Evolutionary conservation across 1,284 basidiomycete species (phyloP), one percentile per base, ranked within the genome.

Genomic region (Leccinum griseonigrum): DNA sequence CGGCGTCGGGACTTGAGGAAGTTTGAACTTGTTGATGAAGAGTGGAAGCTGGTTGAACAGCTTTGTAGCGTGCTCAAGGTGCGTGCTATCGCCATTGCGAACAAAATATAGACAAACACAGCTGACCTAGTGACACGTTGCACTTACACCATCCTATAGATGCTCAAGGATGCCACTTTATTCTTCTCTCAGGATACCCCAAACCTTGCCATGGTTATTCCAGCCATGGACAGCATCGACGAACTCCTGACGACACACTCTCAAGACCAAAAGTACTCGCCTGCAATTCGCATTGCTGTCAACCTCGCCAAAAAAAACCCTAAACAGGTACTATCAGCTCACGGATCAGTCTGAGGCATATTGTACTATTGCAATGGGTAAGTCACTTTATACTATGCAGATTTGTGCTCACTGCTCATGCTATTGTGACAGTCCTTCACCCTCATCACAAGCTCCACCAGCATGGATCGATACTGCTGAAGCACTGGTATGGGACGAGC

Each of bases 321-420:
- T 77, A 2, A 70, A 75, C 60, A 53, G 63, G 28, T 74, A 76
- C 56, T 75, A 76, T 55, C 32, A 54, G 3, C 52, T 66, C 2
- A 76, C 68, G 0, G 68, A 77, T 60, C 52, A 66, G 14, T 72
- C 67, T 5, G 57, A 62, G 2, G 34, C 60, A 1, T 65, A 65
- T 54, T n/a, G 3, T 1, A 60, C n/a, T n/a, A n/a, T 64, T 56
- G 60, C 60, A 22, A 65, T 64, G 60, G 26, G 58, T 64, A 36
- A 8, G 51, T 48, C 26, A 28, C 14, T 14, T 38, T 14, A 34
- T 34, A 34, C 9, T 34, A 34, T 4, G 11, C 32, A 34, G 32
- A 34, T 34, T 34, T 4, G 32, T 34, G 32, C 32, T 34, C 32
- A 34, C 32, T 34, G 32, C 32, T 34, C 32, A 34, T 11, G 1